phyloP scores from a whole-genome alignment of 495 filamentous ascomycete species.

The Penicilliopsis zonata region DNA sequence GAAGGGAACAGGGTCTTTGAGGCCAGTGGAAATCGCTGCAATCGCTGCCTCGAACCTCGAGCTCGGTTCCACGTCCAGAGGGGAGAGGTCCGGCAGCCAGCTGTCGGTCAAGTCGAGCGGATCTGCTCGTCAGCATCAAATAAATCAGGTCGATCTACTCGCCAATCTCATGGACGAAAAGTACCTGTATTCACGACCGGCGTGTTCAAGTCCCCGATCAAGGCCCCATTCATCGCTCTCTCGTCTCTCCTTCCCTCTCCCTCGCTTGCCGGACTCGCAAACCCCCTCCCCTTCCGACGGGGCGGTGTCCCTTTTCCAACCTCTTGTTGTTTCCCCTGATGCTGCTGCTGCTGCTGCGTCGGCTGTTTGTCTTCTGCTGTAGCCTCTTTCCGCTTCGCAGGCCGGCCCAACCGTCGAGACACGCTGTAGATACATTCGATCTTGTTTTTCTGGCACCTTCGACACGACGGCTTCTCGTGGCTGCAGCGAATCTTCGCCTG shows the following conservation, averaged over 20 bases:
- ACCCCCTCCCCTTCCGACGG: too few relatives aligned
- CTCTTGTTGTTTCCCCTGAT: constrained; percentile 1
- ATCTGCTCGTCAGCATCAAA: too few relatives aligned
- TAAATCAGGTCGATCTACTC: too few relatives aligned
- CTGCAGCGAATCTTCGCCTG: constrained; percentile 39
- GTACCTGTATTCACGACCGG: too few relatives aligned
- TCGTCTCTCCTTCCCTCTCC: too few relatives aligned
- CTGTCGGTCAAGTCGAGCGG: constrained; percentile 13
- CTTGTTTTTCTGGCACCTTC: constrained; percentile 30
- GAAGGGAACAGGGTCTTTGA: constrained; percentile 1
- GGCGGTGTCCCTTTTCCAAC: neutral
- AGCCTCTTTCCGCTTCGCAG: constrained; percentile 22
- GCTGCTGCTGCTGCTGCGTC: constrained; percentile 1
- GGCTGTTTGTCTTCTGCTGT: neutral
- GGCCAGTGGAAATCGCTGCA: neutral
- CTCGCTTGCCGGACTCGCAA: too few relatives aligned
- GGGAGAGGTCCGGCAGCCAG: constrained; percentile 22
- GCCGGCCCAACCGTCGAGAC: constrained; percentile 29
- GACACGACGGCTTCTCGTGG: constrained; percentile 33
- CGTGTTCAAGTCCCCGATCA: too few relatives aligned
- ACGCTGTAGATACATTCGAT: constrained; percentile 34
- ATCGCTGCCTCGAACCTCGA: neutral
- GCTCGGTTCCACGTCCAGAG: constrained; percentile 7
- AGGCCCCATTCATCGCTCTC: too few relatives aligned
- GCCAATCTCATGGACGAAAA: too few relatives aligned